Evolutionary conservation across 1,284 basidiomycete species (phyloP).

Genomic region (Malassezia brasiliensis): DNA sequence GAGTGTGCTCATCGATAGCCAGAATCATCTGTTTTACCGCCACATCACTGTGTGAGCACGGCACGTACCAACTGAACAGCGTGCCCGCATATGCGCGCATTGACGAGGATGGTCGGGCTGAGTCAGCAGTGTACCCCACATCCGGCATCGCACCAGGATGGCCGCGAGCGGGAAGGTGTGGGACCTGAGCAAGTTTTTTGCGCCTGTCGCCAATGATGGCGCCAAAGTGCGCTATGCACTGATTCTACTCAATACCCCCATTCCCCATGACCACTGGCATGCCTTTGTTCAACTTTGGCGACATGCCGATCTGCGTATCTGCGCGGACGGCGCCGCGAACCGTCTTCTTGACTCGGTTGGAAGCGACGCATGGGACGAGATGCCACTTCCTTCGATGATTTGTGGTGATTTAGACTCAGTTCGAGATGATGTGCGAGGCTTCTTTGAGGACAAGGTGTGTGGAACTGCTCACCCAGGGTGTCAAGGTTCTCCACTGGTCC

Average conservation of each 20-base stretch:
- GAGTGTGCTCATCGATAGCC: conserved; percentile 60
- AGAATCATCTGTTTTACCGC: conserved; percentile 82
- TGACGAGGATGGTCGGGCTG: not conserved
- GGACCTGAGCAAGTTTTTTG: not conserved
- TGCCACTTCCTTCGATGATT: conserved; percentile 61
- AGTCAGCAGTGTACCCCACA: not conserved
- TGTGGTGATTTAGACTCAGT: conserved; percentile 88
- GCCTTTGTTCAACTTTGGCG: conserved; percentile 11
- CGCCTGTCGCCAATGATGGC: not conserved
- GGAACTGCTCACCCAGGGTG: conserved; percentile 55
- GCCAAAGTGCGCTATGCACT: conserved; percentile 6
- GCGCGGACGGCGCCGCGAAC: conserved; percentile 90
- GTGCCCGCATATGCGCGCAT: conserved; percentile 17
- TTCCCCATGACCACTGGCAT: conserved; percentile 4
- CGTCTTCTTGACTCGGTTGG: conserved; percentile 61
- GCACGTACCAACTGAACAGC: conserved; percentile 12
- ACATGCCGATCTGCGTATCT: conserved; percentile 50
- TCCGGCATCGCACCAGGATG: too few species aligned
- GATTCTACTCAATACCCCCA: conserved; percentile 18
- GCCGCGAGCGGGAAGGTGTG: not conserved
- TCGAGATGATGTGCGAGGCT: conserved; percentile 60
- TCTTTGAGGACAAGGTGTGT: conserved; percentile 53
- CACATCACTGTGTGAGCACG: conserved; percentile 59
- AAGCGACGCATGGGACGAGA: conserved; percentile 19
- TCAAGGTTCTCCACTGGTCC: conserved; percentile 59